Base-by-base conservation (phyloP, 441 rosid species). In the Flueggea neowawraea region DNA sequence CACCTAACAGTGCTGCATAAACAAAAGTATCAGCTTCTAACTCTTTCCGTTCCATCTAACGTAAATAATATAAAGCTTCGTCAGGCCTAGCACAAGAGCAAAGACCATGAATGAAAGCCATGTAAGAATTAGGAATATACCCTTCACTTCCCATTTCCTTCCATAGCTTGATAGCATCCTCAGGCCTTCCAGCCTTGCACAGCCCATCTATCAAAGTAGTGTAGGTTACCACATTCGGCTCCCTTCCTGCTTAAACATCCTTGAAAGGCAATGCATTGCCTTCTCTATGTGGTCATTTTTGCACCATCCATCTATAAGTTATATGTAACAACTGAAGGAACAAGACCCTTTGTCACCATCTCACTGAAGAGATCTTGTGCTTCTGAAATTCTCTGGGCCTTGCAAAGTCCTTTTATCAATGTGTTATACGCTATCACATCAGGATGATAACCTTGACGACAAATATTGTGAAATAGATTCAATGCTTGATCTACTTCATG, bases 261-360 rank as follows among this genome's bases (percentile, higher is more conserved):
- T 71, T 55, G 76, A 83, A 60, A 87, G 75, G 75, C 68, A 90
- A 70, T 69, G 72, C 80, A 82, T 57, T 22, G 90, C 95, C 44
- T 69, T 76, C 44, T 85, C 83, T 32, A 84, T 69, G 55, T 74
- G 70, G 52, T 82, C 91, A 55, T 58, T 83, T 73, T 85, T 85
- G 80, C 98, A 93, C 83, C 87, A 85, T 54, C 96, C 97, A 77
- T 86, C 89, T 54, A 92, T 85, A 70, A 78, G 82, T 92, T 90
- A 68, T 84, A 90, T 14, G 95, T 85, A 54, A 84, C 82, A 28
- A 78, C 74, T 9, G 98, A 84, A 15, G 98, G 97, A 70, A 75
- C 73, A 41, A 88, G 84, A 45, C 92, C 91, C 54, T 80, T 84
- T 45, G 16, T 56, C 57, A 69, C 67, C 98, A 93, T 90, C 72